Evolutionary conservation across 768 basidiomycete species (phyloP).

Genomic region (Rhizopogon sp.): DNA sequence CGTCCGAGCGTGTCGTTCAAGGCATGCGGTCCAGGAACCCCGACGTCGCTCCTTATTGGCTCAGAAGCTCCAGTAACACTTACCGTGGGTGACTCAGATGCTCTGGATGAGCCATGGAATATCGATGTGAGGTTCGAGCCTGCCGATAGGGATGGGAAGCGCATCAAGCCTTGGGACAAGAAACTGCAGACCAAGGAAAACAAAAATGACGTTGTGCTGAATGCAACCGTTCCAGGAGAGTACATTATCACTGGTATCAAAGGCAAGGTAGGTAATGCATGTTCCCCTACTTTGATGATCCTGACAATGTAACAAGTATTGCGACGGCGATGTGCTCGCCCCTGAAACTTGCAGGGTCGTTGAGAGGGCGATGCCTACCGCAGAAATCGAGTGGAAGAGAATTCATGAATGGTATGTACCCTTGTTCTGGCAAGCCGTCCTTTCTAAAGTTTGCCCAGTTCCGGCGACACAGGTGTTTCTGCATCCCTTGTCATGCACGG

Average conservation of each 20-base stretch:
- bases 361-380: constrained; percentile 70
- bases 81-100: constrained; percentile 47
- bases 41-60: constrained; percentile 68
- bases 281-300: neutral
- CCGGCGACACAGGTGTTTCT: constrained; percentile 88
- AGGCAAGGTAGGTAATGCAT: constrained; percentile 48
- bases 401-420: constrained; percentile 78
- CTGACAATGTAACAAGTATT: constrained; percentile 42
- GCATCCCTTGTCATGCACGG: constrained; percentile 85
- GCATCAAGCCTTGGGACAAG: constrained; percentile 59
- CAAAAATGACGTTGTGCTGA: constrained; percentile 40
- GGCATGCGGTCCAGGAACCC: constrained; percentile 65
- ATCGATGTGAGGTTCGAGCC: constrained; percentile 62
- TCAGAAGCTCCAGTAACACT: constrained; percentile 56
- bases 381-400: constrained; percentile 84
- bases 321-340: constrained; percentile 77
- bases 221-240: constrained; percentile 63
- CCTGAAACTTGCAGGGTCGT: constrained; percentile 77
- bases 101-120: constrained; percentile 66
- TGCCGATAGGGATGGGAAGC: constrained; percentile 32
- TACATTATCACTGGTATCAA: constrained; percentile 68
- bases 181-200: constrained; percentile 46
- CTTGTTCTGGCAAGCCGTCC: constrained; percentile 3
- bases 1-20: constrained; percentile 71
- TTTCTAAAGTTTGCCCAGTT: constrained; percentile 38